Base-by-base conservation (phyloP, 495 filamentous ascomycete genomes). In the Viridothelium virens region DNA sequence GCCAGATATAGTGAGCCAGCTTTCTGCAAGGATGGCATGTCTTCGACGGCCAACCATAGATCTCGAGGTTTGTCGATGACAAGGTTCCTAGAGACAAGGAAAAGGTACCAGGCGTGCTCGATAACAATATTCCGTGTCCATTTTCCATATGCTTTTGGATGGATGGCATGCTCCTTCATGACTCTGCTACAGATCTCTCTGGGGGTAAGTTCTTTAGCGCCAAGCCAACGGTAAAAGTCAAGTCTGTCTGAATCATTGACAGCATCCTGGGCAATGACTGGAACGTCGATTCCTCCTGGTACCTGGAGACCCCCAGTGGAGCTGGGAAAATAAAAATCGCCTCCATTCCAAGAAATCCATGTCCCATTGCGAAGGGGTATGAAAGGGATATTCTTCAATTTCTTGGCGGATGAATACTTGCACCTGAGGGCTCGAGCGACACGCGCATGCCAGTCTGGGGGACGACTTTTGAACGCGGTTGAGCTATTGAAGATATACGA, bases 61-160 rank as follows among this genome's bases (percentile, higher is more conserved):
- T 39, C 37, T 4, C n/a, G 12, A 3, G 61, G 33, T 25, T 25
- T 18, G 34, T 33, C 14, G 25, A 37, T 7, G 6, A 9, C 2
- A 36, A 9, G 31, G 5, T 7, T 36, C n/a, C 18, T n/a, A 14
- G 48, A 56, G 5, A 39, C 64, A 61, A 9, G 14, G 48, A 12
- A 66, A 16, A 66, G 64, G 48, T 59, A 66, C 12, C n/a, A 25
- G 4, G 64, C 64, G 34, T 66, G 64, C 9, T 14, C 34, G n/a
- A 66, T 18, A 3, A 61, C 64, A 2, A n/a, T 38, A 7, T 34
- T 31, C 4, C 25, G 47, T 7, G 6, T 48, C 64, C 64, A 66
- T 6, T 7, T 2, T n/a, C 18, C 56, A 50, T 66, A 39, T 56
- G 38, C 44, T 36, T 56, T 37, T 25, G 56, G 12, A 12, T 56